A percentile compares a stretch with the other conserved stretches of the same genome.
These are phyloP conservation scores for Penicillium sp. DNA, from an alignment of 2,329 filamentous ascomycete genomes.

Conservation along the genomic window DNA sequence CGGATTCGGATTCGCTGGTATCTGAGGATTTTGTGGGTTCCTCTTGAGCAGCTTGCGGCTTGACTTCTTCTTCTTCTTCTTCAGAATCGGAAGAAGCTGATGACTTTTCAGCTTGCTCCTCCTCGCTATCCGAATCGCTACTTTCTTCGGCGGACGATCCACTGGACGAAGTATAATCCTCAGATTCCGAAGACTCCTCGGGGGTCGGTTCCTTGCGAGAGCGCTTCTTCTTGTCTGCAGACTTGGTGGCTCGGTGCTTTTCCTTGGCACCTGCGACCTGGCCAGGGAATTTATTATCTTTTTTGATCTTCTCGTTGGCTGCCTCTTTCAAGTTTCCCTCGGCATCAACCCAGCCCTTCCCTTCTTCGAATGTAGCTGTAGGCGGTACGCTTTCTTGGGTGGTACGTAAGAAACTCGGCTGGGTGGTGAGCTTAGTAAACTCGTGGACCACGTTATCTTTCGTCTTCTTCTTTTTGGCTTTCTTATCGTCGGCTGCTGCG, in stretches of 20 bases:
- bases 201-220: slow-evolving; percentile 15
- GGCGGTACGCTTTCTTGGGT: slow-evolving; percentile 47
- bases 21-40: slow-evolving; percentile 11
- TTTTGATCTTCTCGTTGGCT: slow-evolving; percentile 30
- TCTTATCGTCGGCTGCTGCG: slow-evolving; percentile 37
- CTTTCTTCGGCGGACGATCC: slow-evolving; percentile 33
- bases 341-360: slow-evolving; percentile 84
- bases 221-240: slow-evolving; percentile 7
- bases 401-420: slow-evolving; percentile 76
- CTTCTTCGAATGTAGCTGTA: slow-evolving; percentile 72
- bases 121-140: slow-evolving; percentile 28
- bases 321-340: slow-evolving; percentile 68
- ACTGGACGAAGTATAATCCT: slow-evolving; percentile 41
- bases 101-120: slow-evolving; percentile 25
- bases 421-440: slow-evolving; percentile 80
- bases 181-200: slow-evolving; percentile 24
- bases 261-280: slow-evolving; percentile 34
- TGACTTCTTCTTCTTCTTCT: slow-evolving; percentile 20
- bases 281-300: slow-evolving; percentile 32
- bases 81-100: slow-evolving; percentile 26
- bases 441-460: slow-evolving; percentile 77
- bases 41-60: slow-evolving; percentile 1
- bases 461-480: slow-evolving; percentile 58
- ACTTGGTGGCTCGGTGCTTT: slow-evolving; percentile 24
- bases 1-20: neutral